Evolutionary conservation across 2,329 filamentous ascomycete genomes (phyloP).

Genomic region (Penicillium decumbens): DNA sequence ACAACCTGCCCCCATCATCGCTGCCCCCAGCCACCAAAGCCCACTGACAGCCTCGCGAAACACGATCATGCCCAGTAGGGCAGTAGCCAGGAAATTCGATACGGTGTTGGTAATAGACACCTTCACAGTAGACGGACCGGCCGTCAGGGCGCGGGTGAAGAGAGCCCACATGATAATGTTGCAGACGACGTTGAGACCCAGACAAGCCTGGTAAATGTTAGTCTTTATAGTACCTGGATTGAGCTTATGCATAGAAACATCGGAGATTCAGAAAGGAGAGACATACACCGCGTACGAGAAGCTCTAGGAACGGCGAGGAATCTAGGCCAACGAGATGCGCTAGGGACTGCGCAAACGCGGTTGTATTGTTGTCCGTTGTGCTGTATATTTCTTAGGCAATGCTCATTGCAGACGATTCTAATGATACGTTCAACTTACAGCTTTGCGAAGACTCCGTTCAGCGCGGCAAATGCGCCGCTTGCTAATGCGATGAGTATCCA

Average conservation of each 20-base stretch:
- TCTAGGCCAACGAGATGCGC: conserved; percentile 42
- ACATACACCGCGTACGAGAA: conserved; percentile 51
- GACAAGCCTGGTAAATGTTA: conserved; percentile 48
- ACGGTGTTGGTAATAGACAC: conserved; percentile 62
- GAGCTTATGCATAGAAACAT: too few species aligned
- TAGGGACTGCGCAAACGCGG: conserved; percentile 47
- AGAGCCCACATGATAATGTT: conserved; percentile 63
- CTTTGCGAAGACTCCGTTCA: conserved; percentile 65
- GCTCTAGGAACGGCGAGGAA: conserved; percentile 44
- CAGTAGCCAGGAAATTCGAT: conserved; percentile 60
- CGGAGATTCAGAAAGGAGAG: neutral
- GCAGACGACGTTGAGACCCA: conserved; percentile 58
- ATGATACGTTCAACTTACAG: conserved; percentile 41
- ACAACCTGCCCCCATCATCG: conserved; percentile 56
- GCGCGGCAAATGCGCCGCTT: conserved; percentile 59
- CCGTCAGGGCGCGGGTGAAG: conserved; percentile 59
- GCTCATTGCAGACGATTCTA: neutral
- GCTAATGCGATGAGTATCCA: conserved; percentile 56
- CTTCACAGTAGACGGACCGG: conserved; percentile 57
- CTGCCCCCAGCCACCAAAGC: conserved; percentile 60
- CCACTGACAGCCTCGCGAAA: conserved; percentile 54
- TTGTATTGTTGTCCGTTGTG: conserved; percentile 58
- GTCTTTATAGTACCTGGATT: neutral
- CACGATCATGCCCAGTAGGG: conserved; percentile 54
- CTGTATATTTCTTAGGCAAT: conserved; percentile 30